phyloP scores from a whole-genome alignment of 2,329 filamentous ascomycete species.

The Phyllosticta citribraziliensis region DNA sequence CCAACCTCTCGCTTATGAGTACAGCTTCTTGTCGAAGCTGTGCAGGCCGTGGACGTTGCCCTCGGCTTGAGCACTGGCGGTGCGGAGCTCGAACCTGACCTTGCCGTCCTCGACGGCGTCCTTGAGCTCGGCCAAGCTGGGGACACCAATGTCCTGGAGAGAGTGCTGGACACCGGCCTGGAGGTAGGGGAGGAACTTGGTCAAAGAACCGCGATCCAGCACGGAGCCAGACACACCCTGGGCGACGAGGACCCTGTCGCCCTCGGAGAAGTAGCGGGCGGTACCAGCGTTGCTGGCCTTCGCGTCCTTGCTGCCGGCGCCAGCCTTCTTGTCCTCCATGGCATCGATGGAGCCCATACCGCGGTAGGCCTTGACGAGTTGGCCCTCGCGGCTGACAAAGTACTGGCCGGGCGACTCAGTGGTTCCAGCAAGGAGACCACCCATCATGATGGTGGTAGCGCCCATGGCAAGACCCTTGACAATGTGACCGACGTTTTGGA shows the following conservation, averaged over 20 bases:
- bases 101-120: conserved; percentile 61
- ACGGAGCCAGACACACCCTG: conserved; percentile 90
- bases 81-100: conserved; percentile 88
- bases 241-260: conserved; percentile 85
- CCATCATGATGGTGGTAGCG: conserved; percentile 98
- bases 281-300: conserved; percentile 83
- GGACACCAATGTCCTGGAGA: conserved; percentile 86
- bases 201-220: conserved; percentile 73
- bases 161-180: conserved; percentile 94
- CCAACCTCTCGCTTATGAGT: conserved; percentile 49
- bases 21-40: conserved; percentile 99
- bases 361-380: conserved; percentile 98
- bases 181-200: conserved; percentile 93
- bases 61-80: conserved; percentile 88
- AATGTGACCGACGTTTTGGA: conserved; percentile 98
- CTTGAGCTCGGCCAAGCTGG: conserved; percentile 69
- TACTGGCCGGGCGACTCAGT: conserved; percentile 96
- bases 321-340: conserved; percentile 98
- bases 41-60: conserved; percentile 94
- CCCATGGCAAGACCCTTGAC: conserved; percentile 95
- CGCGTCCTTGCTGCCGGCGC: conserved; percentile 57
- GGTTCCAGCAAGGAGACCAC: conserved; percentile 89
- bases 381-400: conserved; percentile 90
- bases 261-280: conserved; percentile 96
- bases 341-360: conserved; percentile 98